A percentile compares a stretch with the other conserved stretches of the same genome.
phyloP scores from a whole-genome alignment of 257 asterid species.

The Ocimum tenuiflorum region DNA sequence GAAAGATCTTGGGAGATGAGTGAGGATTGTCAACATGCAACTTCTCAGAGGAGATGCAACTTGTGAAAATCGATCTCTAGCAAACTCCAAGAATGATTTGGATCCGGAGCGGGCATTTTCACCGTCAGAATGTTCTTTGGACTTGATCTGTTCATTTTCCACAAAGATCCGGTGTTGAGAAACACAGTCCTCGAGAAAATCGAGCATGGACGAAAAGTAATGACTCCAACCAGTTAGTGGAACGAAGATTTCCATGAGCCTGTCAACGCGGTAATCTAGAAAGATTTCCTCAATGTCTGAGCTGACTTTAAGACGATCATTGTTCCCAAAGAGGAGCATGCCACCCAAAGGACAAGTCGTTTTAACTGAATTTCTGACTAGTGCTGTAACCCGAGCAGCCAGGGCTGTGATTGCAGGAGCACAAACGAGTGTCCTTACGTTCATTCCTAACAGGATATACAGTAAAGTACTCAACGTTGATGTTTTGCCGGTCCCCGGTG shows the following conservation, averaged over 20 bases:
- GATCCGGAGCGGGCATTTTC: not conserved
- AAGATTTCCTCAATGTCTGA: constrained; percentile 30
- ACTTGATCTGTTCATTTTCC: constrained; percentile 24
- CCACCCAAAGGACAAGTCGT: constrained; percentile 31
- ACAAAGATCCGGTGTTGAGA: constrained; percentile 26
- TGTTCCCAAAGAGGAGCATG: constrained; percentile 39
- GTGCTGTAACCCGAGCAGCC: constrained; percentile 34
- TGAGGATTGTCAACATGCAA: constrained; percentile 27
- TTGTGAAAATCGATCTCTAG: constrained; percentile 26
- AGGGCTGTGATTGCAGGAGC: constrained; percentile 54
- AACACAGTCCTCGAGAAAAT: constrained; percentile 36
- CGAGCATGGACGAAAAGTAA: constrained; percentile 22
- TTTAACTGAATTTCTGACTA: constrained; percentile 19
- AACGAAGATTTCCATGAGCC: constrained; percentile 23
- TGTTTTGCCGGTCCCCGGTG: constrained; percentile 68
- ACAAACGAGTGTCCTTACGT: constrained; percentile 41
- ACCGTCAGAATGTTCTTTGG: constrained; percentile 1
- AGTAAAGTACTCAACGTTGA: constrained; percentile 35
- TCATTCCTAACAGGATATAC: constrained; percentile 30
- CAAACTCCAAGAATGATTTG: constrained; percentile 29
- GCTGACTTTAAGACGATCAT: constrained; percentile 29
- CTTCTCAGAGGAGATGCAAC: constrained; percentile 25
- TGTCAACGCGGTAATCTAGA: constrained; percentile 35
- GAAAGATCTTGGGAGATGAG: constrained; percentile 38
- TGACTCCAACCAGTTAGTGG: constrained; percentile 35